A percentile compares a stretch with the other conserved stretches of the same genome.
phyloP scores from a whole-genome alignment of 495 filamentous ascomycete genomes.

The Cenococcum geophilum region DNA sequence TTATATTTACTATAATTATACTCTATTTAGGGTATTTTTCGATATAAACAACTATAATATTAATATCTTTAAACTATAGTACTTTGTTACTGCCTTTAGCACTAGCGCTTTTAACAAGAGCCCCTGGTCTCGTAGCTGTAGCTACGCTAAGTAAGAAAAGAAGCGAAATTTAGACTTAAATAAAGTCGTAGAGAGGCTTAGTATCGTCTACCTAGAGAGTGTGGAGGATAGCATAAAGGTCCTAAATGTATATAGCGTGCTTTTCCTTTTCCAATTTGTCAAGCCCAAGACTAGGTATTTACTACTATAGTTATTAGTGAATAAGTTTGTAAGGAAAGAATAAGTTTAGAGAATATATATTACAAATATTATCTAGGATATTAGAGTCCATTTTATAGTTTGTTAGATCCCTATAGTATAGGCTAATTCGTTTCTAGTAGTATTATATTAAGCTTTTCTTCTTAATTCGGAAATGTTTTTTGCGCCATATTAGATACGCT shows the following conservation, averaged over 20 bases:
- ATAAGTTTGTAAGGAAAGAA: not conserved
- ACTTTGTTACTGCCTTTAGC: too few species aligned
- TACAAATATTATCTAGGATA: slow-evolving; percentile 11
- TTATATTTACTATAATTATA: slow-evolving; percentile 11
- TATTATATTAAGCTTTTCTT: too few species aligned
- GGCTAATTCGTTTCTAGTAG: slow-evolving; percentile 9
- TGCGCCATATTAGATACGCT: slow-evolving; percentile 9
- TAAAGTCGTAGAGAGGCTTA: slow-evolving; percentile 13
- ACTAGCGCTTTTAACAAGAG: too few species aligned
- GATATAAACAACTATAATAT: slow-evolving; percentile 8
- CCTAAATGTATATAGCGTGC: too few species aligned
- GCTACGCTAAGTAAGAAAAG: slow-evolving; percentile 13
- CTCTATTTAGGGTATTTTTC: slow-evolving; percentile 1
- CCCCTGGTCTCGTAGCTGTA: slow-evolving; percentile 13
- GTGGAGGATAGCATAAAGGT: slow-evolving; percentile 16
- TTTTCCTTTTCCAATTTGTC: too few species aligned
- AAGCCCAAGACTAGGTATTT: slow-evolving; percentile 7
- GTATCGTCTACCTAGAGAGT: slow-evolving; percentile 11
- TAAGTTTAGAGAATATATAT: slow-evolving; percentile 4
- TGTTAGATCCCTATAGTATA: slow-evolving; percentile 12
- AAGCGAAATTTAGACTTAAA: slow-evolving; percentile 12
- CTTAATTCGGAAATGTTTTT: slow-evolving; percentile 11
- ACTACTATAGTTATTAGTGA: slow-evolving; percentile 2
- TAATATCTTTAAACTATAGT: slow-evolving; percentile 14
- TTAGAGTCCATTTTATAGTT: slow-evolving; percentile 7